Percentiles rank a stretch among this genome's conserved stretches.
Evolutionary conservation across 371 early-diverging fungal genomes (phyloP).

Genomic region (Syncephalastrum sp.): DNA sequence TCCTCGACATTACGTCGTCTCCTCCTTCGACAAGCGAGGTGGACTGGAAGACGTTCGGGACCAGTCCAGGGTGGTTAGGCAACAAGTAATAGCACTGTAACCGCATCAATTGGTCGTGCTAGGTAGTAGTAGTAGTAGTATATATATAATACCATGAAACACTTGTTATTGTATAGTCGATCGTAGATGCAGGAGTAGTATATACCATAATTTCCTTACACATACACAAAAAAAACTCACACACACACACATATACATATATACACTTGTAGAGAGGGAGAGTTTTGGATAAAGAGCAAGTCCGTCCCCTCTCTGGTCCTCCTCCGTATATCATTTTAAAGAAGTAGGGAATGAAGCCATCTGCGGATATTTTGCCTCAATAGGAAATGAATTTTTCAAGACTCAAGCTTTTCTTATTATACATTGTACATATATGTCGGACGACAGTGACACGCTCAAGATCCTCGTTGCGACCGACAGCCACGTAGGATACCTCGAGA

Average conservation of each 20-base stretch:
- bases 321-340: too few relatives aligned
- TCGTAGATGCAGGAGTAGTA: too few relatives aligned
- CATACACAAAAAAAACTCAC: not conserved
- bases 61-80: slow-evolving; percentile 11
- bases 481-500: slow-evolving; percentile 96
- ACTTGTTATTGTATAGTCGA: slow-evolving; percentile 2
- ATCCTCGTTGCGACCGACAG: slow-evolving; percentile 96
- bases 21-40: slow-evolving; percentile 25
- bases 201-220: not conserved
- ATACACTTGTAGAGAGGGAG: too few relatives aligned
- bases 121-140: not conserved
- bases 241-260: too few relatives aligned
- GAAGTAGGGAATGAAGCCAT: too few relatives aligned
- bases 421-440: too few relatives aligned
- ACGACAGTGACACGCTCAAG: slow-evolving; percentile 34
- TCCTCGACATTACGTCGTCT: slow-evolving; percentile 10
- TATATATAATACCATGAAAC: not conserved
- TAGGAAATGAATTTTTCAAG: too few relatives aligned
- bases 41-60: slow-evolving; percentile 14
- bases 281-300: not conserved
- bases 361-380: too few relatives aligned
- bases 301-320: not conserved
- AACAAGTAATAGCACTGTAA: slow-evolving; percentile 4
- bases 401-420: too few relatives aligned
- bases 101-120: too few relatives aligned